phyloP scores from a whole-genome alignment of 1,284 basidiomycete species.

The Phenoliferia sp. region DNA sequence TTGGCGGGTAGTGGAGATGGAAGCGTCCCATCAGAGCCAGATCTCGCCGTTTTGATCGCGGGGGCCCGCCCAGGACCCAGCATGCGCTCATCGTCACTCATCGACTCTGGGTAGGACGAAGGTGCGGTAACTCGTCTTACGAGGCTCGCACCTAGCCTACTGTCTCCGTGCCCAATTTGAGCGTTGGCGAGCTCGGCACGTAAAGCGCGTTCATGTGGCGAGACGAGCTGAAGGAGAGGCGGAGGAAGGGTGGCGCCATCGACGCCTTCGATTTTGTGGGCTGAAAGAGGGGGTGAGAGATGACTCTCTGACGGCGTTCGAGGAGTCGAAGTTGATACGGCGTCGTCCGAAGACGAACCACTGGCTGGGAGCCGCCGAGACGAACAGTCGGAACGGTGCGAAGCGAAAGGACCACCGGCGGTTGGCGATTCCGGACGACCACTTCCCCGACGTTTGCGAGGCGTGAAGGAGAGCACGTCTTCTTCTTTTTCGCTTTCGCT shows the following conservation, averaged over 20 bases:
- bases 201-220: constrained; percentile 3
- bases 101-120: background rate
- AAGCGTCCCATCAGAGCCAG: constrained; percentile 34
- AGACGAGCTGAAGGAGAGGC: background rate
- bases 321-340: background rate
- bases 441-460: constrained; percentile 25
- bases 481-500: constrained; percentile 32
- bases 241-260: background rate
- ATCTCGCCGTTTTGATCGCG: constrained; percentile 8
- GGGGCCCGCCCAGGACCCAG: constrained; percentile 10
- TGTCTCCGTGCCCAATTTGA: background rate
- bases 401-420: background rate
- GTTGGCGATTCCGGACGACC: background rate
- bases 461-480: constrained; percentile 38
- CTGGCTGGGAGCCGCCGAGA: background rate
- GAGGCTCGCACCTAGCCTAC: background rate
- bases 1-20: constrained; percentile 27
- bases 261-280: constrained; percentile 2
- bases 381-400: background rate
- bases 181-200: constrained; percentile 1
- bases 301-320: background rate
- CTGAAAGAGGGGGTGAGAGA: constrained; percentile 9
- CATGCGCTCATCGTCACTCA: constrained; percentile 12
- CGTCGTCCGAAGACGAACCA: constrained; percentile 6
- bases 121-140: background rate